Percentiles rank a stretch among this genome's conserved stretches.
Evolutionary conservation across 78 protist genomes (phyloP).

Genomic region (Dictyostelium discoideum): DNA sequence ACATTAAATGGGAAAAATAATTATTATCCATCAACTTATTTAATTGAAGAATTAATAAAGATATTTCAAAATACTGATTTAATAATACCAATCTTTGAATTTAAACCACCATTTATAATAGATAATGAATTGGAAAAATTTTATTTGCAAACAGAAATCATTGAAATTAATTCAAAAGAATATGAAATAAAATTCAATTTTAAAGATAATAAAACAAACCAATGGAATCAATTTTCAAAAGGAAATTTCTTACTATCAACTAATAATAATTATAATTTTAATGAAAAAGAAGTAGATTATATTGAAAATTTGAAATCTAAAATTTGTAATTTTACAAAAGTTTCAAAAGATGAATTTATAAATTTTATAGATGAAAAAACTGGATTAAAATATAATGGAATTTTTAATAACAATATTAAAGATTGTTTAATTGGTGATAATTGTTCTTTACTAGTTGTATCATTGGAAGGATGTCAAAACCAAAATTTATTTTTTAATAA

Average conservation of each 20-base stretch:
- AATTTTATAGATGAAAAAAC: neutral
- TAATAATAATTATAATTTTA: no score
- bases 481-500: slow-evolving; percentile 10
- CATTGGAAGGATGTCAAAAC: neutral
- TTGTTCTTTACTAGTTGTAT: neutral
- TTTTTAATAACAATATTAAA: neutral
- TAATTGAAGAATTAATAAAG: no score
- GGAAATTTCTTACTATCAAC: neutral
- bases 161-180: no score
- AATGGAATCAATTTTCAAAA: neutral
- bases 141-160: no score
- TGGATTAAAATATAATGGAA: neutral
- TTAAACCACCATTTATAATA: neutral
- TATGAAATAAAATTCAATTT: no score
- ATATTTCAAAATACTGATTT: neutral
- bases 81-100: neutral
- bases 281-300: no score
- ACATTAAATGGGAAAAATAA: neutral
- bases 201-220: neutral
- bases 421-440: neutral
- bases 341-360: neutral
- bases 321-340: slow-evolving; percentile 20
- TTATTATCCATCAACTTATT: neutral
- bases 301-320: neutral
- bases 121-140: neutral